Evolutionary conservation across 2,329 filamentous ascomycete genomes (phyloP).

Genomic region (Neonectria sp.): DNA sequence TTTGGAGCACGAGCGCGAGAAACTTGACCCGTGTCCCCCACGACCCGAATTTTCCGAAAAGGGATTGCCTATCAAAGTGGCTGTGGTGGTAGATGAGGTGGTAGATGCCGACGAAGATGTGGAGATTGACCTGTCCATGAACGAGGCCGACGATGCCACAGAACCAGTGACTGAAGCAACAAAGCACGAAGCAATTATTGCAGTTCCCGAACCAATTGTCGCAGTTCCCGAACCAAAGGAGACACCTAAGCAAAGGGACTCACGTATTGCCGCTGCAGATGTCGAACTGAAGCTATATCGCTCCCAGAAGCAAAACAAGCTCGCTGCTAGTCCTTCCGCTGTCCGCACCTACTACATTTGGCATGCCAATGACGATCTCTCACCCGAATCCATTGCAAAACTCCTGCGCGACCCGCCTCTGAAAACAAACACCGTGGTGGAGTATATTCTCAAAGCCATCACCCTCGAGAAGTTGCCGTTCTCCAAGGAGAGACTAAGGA

Average conservation of each 20-base stretch:
- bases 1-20: conserved; percentile 77
- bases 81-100: conserved; percentile 40
- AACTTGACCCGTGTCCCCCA: conserved; percentile 79
- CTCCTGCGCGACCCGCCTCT: conserved; percentile 75
- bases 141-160: conserved; percentile 7
- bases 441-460: conserved; percentile 73
- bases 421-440: conserved; percentile 67
- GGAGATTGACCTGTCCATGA: conserved; percentile 23
- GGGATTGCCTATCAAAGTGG: conserved; percentile 73
- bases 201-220: conserved; percentile 38
- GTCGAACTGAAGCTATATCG: conserved; percentile 56
- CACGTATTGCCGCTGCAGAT: conserved; percentile 62
- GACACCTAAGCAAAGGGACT: conserved; percentile 49
- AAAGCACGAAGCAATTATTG: background rate
- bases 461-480: conserved; percentile 66
- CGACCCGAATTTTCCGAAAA: conserved; percentile 79
- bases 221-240: conserved; percentile 34
- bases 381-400: conserved; percentile 64
- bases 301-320: conserved; percentile 41
- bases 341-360: conserved; percentile 77
- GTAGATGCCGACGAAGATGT: conserved; percentile 6
- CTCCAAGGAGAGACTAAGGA: conserved; percentile 60
- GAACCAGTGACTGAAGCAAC: conserved; percentile 8
- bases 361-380: conserved; percentile 67
- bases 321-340: conserved; percentile 49